Percentiles rank a stretch among this genome's conserved stretches.
Evolutionary conservation across 129 eudicot genomes (phyloP).

Genomic region (Mikania micrantha): DNA sequence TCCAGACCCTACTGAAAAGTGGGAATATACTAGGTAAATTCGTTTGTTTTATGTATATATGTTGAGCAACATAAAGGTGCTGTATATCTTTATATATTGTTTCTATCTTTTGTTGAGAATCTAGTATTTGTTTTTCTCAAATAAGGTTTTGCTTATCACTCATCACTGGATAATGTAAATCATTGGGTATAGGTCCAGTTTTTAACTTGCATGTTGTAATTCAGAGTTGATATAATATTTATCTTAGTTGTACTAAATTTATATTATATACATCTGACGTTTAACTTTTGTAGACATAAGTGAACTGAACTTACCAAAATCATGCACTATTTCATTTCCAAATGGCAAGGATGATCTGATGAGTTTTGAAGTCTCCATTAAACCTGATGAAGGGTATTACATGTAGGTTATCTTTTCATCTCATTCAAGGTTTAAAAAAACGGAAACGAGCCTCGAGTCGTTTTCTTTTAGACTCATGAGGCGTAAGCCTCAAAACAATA

Average conservation of each 20-base stretch:
- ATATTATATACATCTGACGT: not conserved
- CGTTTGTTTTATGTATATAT: constrained; percentile 2
- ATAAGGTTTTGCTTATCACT: not conserved
- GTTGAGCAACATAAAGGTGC: not conserved
- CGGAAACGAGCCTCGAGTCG: too few species aligned
- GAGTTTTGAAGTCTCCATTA: constrained; percentile 49
- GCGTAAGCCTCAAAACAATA: too few species aligned
- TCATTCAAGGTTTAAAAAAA: too few species aligned
- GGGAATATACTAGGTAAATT: too few species aligned
- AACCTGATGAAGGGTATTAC: constrained; percentile 66
- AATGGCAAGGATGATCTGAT: constrained; percentile 58
- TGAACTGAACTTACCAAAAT: constrained; percentile 46
- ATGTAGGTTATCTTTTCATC: constrained; percentile 25
- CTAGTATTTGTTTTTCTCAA: not conserved
- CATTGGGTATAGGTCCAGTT: not conserved
- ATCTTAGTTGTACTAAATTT: not conserved
- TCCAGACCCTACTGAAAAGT: too few species aligned
- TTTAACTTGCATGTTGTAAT: not conserved
- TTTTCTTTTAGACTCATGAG: too few species aligned
- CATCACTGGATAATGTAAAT: not conserved
- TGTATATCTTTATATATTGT: not conserved
- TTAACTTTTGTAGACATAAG: constrained; percentile 37
- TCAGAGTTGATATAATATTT: not conserved
- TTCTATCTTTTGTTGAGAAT: not conserved
- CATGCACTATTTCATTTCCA: constrained; percentile 47